Percentiles rank a stretch among this genome's conserved stretches.
These are phyloP conservation scores for Bondarzewia mesenterica DNA, from an alignment of 1,284 basidiomycete species.

Conservation along the genomic window DNA sequence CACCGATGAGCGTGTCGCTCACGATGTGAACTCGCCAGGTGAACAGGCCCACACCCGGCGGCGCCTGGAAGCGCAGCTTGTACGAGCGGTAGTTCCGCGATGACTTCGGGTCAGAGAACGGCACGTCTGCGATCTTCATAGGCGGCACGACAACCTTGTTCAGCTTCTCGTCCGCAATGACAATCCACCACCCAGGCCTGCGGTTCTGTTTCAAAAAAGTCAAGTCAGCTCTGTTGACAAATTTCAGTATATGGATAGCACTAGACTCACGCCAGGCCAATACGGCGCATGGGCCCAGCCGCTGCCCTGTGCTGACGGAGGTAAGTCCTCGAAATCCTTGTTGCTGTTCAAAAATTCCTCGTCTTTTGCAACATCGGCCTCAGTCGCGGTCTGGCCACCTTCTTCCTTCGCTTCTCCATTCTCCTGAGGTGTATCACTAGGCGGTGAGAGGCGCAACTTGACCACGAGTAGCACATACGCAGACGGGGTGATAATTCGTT, in stretches of 20 bases:
- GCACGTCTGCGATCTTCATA: constrained; percentile 76
- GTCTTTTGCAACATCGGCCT: constrained; percentile 49
- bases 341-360: constrained; percentile 59
- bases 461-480: constrained; percentile 86
- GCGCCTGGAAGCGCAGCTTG: constrained; percentile 93
- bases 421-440: constrained; percentile 32
- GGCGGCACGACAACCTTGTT: constrained; percentile 91
- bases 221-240: not conserved
- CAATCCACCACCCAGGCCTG: constrained; percentile 85
- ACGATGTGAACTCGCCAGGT: constrained; percentile 85
- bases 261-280: constrained; percentile 74
- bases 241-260: not conserved
- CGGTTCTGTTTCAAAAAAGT: constrained; percentile 46
- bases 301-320: constrained; percentile 29
- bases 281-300: constrained; percentile 85
- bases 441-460: constrained; percentile 68
- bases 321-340: constrained; percentile 55
- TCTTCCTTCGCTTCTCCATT: constrained; percentile 45
- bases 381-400: constrained; percentile 25
- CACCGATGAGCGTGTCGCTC: constrained; percentile 86
- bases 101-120: constrained; percentile 49
- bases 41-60: constrained; percentile 77
- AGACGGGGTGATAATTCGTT: constrained; percentile 81
- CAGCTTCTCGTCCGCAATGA: constrained; percentile 87
- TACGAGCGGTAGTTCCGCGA: constrained; percentile 72